Evolutionary conservation across 352 stramenopile species (phyloP), one percentile per base, ranked within the genome.

Genomic region (Globisporangium spinosum): DNA sequence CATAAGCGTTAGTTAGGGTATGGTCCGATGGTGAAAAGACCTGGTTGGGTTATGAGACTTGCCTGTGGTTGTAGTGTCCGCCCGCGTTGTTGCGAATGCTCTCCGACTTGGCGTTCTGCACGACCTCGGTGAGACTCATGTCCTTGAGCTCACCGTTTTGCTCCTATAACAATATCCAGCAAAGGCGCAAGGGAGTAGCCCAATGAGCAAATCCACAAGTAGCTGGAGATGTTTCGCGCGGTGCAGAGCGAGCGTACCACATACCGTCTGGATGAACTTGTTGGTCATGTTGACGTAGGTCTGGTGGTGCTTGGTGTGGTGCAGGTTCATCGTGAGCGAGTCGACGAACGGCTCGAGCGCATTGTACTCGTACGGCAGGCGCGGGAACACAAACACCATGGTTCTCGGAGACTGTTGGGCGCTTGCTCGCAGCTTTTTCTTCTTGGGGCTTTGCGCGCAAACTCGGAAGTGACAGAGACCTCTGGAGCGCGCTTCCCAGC

Each of bases 241-340:
- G 2, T 32, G 0, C 29, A 32, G 29, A 32, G 1, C 9, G 13
- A 25, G 22, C 2, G 10, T 15, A 38, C 9, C 25, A 43, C 60
- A 70, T 65, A 83, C 88, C 57, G 74, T 93, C 80, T 66, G 58
- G 63, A 83, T 64, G 25, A 70, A 67, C 45, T 71, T 72, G 56
- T 89, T 77, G 74, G 73, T 53, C 62, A 70, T 73, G 60, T 75
- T 49, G 40, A 78, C 71, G 70, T 81, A 81, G 5, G 74, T 76
- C 67, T 81, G 71, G 72, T 89, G 81, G 71, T 89, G 81, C 54
- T 88, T 82, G 58, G 76, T 78, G 61, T 89, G 81, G 63, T 89
- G 81, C 40, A 88, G 74, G 27, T 71, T 78, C 74, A 89, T 77
- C 29, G 80, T 89, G 49, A 81, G 67, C 65, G 79, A 61, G 61